Evolutionary conservation across 2,329 filamentous ascomycete genomes (phyloP).

Genomic region (Tolypocladium paradoxum): DNA sequence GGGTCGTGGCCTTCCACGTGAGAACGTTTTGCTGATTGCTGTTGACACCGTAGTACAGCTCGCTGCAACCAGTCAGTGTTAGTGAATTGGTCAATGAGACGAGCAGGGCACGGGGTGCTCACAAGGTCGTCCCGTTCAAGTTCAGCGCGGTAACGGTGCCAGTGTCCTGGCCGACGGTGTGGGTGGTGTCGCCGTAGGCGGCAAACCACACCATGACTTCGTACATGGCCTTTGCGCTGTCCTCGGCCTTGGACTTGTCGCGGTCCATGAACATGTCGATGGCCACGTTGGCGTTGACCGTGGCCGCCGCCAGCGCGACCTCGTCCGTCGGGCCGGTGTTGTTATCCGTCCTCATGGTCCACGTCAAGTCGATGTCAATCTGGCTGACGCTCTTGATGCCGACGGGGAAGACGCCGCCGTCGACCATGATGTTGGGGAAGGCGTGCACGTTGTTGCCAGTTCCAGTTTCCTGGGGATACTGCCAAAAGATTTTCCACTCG

Average conservation of each 20-base stretch:
- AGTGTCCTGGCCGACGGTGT: conserved; percentile 32
- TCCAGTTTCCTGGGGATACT: conserved; percentile 27
- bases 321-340: conserved; percentile 21
- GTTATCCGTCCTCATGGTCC: conserved; percentile 36
- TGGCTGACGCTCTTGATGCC: conserved; percentile 25
- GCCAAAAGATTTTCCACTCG: conserved; percentile 41
- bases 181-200: conserved; percentile 31
- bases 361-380: conserved; percentile 34
- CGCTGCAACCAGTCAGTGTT: conserved; percentile 12
- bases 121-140: conserved; percentile 32
- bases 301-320: conserved; percentile 18
- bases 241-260: conserved; percentile 25
- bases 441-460: conserved; percentile 36
- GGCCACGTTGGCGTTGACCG: conserved; percentile 43
- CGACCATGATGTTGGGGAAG: conserved; percentile 41
- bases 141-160: conserved; percentile 21
- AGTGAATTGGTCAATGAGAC: not conserved
- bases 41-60: conserved; percentile 27
- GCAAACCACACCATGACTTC: conserved; percentile 51
- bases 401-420: conserved; percentile 30
- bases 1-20: conserved; percentile 33
- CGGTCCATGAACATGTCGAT: conserved; percentile 48
- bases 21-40: conserved; percentile 32
- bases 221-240: conserved; percentile 31
- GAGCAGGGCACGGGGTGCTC: conserved; percentile 7